Evolutionary conservation across 257 asterid species (phyloP), one percentile per base, ranked within the genome.

Genomic region (Craterostigma plantagineum): DNA sequence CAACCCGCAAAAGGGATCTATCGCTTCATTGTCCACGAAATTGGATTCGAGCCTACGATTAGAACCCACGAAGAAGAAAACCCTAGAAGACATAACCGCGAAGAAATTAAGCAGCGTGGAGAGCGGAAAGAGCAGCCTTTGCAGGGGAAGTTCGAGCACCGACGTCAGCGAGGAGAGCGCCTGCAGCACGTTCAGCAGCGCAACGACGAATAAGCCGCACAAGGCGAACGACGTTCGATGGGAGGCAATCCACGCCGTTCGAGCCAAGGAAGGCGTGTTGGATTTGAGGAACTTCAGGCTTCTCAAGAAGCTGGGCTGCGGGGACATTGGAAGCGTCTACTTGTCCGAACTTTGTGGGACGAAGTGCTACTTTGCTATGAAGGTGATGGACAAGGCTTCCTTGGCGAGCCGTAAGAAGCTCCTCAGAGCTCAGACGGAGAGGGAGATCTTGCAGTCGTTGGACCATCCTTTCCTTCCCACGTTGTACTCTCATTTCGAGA

Each of bases 401-500:
- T 6, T 23, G 30, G 92, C 86, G n/a, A 55, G 92, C 43, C 73
- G 92, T 11, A 79, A 79, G 73, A 79, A 79, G 37, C 71, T 79
- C 46, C 53, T 79, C 58, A 83, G 92, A 2, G 87, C 92, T 33
- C 92, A 79, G 62, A 75, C 87, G 8, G 92, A 79, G 43, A 67
- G 83, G 55, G 92, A 79, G 37, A 79, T 79, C 43, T 50, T 79
- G 80, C 83, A 76, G 56, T 72, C 80, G 16, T 46, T 79, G 11
- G 92, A 79, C 57, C 92, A 79, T 45, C 92, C 92, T 7, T 79
- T 79, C 52, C 80, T 79, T 33, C 92, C 92, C 7, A 67, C 83
- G 13, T 47, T 78, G 34, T 78, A 78, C 50, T 33, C 92, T 87
- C 7, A 67, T 80, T 14, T 47, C 75, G 34, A 74, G 75, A 69